Conservation (phyloP, 139 green algal species). For the Chlamydomonas applanata region DNA sequence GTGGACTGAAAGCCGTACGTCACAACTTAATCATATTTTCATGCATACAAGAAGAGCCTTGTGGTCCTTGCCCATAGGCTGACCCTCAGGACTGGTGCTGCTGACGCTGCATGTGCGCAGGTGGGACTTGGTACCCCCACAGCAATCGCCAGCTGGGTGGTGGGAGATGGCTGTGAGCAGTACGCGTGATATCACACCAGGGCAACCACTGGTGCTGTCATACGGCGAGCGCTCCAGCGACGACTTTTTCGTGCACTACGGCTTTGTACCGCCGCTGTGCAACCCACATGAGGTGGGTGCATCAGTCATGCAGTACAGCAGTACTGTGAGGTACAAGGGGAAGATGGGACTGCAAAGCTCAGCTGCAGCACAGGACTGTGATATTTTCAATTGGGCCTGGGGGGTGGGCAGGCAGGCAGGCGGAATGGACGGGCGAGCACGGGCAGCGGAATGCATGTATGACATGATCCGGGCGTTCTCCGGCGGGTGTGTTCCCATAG, state of each 20-base stretch:
- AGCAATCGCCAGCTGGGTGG: slow-evolving; percentile 14
- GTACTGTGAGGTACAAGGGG: neutral
- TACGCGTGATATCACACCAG: slow-evolving; percentile 34
- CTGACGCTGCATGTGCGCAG: slow-evolving; percentile 20
- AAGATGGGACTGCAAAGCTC: neutral
- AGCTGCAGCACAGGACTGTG: neutral
- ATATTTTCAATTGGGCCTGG: neutral
- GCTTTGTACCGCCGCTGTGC: slow-evolving; percentile 57
- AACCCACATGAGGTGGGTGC: slow-evolving; percentile 62
- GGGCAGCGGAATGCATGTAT: too few species aligned
- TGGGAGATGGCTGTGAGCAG: slow-evolving; percentile 63
- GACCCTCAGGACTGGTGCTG: too few species aligned
- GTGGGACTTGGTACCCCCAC: slow-evolving; percentile 53
- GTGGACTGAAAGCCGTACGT: too few species aligned
- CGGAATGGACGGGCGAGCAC: too few species aligned
- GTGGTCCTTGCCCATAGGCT: too few species aligned
- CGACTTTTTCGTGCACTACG: slow-evolving; percentile 70
- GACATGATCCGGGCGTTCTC: too few species aligned
- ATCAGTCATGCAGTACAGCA: neutral
- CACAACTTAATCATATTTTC: too few species aligned
- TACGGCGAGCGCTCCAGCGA: slow-evolving; percentile 85
- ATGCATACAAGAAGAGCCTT: too few species aligned
- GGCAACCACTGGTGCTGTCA: slow-evolving; percentile 50
- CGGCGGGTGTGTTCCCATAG: too few species aligned
- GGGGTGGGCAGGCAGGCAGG: too few species aligned